These are phyloP conservation scores for Laguncularia racemosa DNA, from an alignment of 345 rosid species.

Conservation along the genomic window DNA sequence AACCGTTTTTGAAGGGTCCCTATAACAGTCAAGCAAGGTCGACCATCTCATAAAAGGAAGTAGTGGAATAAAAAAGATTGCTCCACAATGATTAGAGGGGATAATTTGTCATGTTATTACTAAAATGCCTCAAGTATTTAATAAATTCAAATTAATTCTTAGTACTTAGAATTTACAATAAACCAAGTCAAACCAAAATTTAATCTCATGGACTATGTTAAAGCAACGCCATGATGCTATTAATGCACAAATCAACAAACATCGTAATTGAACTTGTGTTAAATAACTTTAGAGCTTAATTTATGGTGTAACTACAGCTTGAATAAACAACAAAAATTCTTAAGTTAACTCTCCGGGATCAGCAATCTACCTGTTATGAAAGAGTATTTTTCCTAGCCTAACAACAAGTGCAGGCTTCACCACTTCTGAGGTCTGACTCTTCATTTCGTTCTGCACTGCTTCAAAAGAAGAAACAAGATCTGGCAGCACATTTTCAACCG, in stretches of 20 bases:
- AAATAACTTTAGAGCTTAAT: too few species aligned
- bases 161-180: too few species aligned
- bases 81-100: not conserved
- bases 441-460: slow-evolving; percentile 18
- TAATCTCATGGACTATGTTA: too few species aligned
- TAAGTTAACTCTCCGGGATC: too few species aligned
- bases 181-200: too few species aligned
- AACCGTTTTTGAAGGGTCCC: slow-evolving; percentile 4
- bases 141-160: too few species aligned
- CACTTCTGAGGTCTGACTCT: slow-evolving; percentile 8
- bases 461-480: slow-evolving; percentile 37
- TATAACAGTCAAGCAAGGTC: not conserved
- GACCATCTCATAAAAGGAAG: not conserved
- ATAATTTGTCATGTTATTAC: not conserved
- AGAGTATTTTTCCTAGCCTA: slow-evolving; percentile 46
- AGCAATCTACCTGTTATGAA: slow-evolving; percentile 6
- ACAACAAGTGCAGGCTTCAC: slow-evolving; percentile 41
- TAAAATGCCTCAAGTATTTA: not conserved
- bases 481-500: slow-evolving; percentile 40
- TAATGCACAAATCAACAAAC: too few species aligned
- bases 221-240: too few species aligned
- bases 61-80: too few species aligned
- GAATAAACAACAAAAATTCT: too few species aligned
- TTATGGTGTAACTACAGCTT: too few species aligned
- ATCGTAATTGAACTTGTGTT: too few species aligned